A percentile compares a stretch with the other conserved stretches of the same genome.
These are phyloP conservation scores for Lepraria neglecta DNA, from an alignment of 495 filamentous ascomycete genomes.

Conservation along the genomic window DNA sequence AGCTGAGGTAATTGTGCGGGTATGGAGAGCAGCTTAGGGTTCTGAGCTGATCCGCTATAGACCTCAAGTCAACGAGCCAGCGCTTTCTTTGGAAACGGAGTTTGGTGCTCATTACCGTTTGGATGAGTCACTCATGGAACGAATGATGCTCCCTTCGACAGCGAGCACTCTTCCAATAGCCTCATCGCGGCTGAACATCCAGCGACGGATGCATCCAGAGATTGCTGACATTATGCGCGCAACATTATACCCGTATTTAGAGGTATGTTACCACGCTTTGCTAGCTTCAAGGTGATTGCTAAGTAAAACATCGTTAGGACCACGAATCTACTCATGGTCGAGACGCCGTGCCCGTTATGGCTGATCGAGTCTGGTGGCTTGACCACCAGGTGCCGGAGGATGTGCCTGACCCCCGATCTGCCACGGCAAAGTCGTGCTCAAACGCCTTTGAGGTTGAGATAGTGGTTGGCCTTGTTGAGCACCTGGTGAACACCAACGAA, in stretches of 20 bases:
- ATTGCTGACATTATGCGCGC: conserved; percentile 53
- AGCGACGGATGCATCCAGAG: conserved; percentile 67
- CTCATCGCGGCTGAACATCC: conserved; percentile 50
- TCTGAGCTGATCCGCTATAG: conserved; percentile 23
- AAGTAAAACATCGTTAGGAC: neutral
- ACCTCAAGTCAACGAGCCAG: conserved; percentile 52
- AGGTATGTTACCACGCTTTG: conserved; percentile 29
- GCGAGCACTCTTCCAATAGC: conserved; percentile 33
- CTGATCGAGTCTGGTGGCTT: conserved; percentile 62
- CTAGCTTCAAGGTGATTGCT: neutral
- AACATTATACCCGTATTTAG: conserved; percentile 57
- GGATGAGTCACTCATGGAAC: conserved; percentile 59
- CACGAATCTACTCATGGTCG: conserved; percentile 27
- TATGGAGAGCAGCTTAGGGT: neutral
- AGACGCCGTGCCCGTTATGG: conserved; percentile 57
- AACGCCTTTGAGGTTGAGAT: conserved; percentile 49
- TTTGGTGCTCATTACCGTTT: conserved; percentile 50
- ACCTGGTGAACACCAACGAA: conserved; percentile 28
- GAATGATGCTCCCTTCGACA: conserved; percentile 44
- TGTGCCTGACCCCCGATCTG: conserved; percentile 25
- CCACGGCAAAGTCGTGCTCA: conserved; percentile 39
- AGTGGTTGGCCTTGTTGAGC: conserved; percentile 37
- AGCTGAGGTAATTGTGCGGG: conserved; percentile 32
- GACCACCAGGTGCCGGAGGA: conserved; percentile 56
- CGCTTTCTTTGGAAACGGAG: conserved; percentile 46